phyloP scores from a whole-genome alignment of 345 rosid genomes.

The Microthlaspi erraticum region DNA sequence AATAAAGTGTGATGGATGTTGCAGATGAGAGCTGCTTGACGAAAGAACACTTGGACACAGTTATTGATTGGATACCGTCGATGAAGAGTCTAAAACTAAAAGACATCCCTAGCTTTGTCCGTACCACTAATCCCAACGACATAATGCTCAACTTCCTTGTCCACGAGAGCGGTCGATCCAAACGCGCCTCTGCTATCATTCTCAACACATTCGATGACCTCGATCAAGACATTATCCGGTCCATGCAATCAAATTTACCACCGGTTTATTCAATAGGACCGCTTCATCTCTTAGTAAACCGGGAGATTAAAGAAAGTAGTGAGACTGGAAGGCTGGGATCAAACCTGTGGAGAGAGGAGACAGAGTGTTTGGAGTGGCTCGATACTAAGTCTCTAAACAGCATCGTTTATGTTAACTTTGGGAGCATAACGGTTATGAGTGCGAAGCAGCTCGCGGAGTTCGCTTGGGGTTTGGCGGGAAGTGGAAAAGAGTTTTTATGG shows the following conservation, averaged over 20 bases:
- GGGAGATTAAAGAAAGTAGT: neutral
- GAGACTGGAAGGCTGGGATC: neutral
- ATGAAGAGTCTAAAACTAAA: slow-evolving; percentile 39
- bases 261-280: slow-evolving; percentile 40
- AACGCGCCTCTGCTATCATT: slow-evolving; percentile 40
- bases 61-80: slow-evolving; percentile 48
- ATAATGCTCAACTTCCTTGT: slow-evolving; percentile 31
- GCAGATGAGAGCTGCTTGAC: slow-evolving; percentile 37
- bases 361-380: too few relatives aligned
- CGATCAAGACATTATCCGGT: slow-evolving; percentile 35
- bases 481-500: too few relatives aligned
- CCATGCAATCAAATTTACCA: slow-evolving; percentile 33
- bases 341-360: slow-evolving; percentile 43
- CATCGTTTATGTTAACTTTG: too few relatives aligned
- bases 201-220: slow-evolving; percentile 47
- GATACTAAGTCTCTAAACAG: too few relatives aligned
- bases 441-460: too few relatives aligned
- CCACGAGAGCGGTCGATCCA: slow-evolving; percentile 23
- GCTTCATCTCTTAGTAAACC: slow-evolving; percentile 1
- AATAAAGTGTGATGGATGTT: neutral
- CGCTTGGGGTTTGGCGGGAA: too few relatives aligned
- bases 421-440: too few relatives aligned
- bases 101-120: slow-evolving; percentile 45
- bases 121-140: slow-evolving; percentile 42
- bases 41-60: slow-evolving; percentile 34